Evolutionary conservation across 2,329 filamentous ascomycete species (phyloP).

Genomic region (Epichloe festucae): DNA sequence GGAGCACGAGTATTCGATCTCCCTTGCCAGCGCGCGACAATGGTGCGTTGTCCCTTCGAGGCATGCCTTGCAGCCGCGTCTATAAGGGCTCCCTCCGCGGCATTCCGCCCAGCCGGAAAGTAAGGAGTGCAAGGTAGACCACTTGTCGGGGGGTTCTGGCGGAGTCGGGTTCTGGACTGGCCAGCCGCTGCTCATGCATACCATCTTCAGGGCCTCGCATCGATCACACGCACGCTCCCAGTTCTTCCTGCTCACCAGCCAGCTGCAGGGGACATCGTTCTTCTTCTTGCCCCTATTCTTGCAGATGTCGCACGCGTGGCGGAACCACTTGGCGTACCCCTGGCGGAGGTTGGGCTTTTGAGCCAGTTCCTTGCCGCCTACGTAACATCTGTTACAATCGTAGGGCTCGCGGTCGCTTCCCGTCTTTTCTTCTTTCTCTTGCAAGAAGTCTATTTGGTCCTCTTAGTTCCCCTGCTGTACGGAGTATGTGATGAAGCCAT

Average conservation of each 20-base stretch:
- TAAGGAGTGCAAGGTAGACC: conserved; percentile 7
- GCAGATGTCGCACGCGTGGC: conserved; percentile 14
- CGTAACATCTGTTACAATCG: neutral
- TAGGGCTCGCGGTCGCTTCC: neutral
- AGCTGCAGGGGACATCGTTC: conserved; percentile 9
- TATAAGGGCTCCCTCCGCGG: conserved; percentile 6
- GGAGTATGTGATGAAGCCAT: no score
- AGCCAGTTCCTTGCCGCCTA: neutral
- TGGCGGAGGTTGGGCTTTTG: conserved; percentile 9
- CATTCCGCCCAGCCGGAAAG: conserved; percentile 9
- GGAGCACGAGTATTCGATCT: conserved; percentile 11
- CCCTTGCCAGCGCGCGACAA: conserved; percentile 9
- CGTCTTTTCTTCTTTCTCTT: neutral
- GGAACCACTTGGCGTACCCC: conserved; percentile 11
- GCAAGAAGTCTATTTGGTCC: neutral
- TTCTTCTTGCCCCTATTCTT: conserved; percentile 5
- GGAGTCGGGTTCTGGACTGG: conserved; percentile 5
- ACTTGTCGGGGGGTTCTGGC: conserved; percentile 5
- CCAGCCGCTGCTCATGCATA: conserved; percentile 11
- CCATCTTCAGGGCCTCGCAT: conserved; percentile 8
- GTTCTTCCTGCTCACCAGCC: conserved; percentile 10
- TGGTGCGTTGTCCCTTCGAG: conserved; percentile 5
- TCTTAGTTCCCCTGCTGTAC: no score
- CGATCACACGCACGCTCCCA: conserved; percentile 12
- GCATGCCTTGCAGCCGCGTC: conserved; percentile 10